These are phyloP conservation scores for Colletotrichum sp. DNA, from an alignment of 2,329 filamentous ascomycete genomes.

Conservation along the genomic window DNA sequence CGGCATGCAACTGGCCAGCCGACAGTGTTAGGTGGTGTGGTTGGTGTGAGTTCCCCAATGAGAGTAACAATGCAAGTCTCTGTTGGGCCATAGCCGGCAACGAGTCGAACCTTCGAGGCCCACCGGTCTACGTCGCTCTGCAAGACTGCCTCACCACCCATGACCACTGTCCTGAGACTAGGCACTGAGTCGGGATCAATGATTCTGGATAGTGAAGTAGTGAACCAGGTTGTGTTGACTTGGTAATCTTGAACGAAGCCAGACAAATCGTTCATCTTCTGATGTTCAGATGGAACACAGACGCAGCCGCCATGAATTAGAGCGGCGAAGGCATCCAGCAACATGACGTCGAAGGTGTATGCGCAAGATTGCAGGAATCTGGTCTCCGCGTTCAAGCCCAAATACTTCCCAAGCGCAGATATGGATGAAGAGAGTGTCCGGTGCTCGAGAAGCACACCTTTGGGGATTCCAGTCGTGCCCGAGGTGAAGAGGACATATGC, in stretches of 20 bases:
- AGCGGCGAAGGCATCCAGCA: conserved; percentile 14
- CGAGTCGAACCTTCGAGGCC: conserved; percentile 23
- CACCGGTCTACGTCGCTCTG: conserved; percentile 37
- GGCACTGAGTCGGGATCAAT: background rate
- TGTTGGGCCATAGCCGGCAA: conserved; percentile 1
- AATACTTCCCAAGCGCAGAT: background rate
- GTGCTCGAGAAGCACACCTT: conserved; percentile 30
- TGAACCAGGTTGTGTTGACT: conserved; percentile 6
- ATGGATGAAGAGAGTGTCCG: conserved; percentile 24
- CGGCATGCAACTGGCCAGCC: conserved; percentile 28
- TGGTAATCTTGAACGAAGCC: conserved; percentile 15
- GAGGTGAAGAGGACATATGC: conserved; percentile 33
- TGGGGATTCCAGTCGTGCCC: conserved; percentile 29
- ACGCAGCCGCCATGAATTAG: conserved; percentile 11
- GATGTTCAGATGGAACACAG: conserved; percentile 12
- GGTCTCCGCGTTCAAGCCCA: conserved; percentile 15
- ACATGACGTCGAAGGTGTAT: conserved; percentile 25
- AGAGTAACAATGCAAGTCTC: conserved; percentile 1
- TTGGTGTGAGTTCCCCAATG: conserved; percentile 35
- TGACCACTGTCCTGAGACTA: background rate
- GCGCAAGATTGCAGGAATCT: conserved; percentile 27
- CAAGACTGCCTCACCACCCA: conserved; percentile 28
- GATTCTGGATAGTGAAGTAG: background rate
- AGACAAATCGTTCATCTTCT: conserved; percentile 24
- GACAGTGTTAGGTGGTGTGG: background rate